Percentiles rank a stretch among this genome's conserved stretches.
Evolutionary conservation across 2,329 filamentous ascomycete genomes (phyloP).

Genomic region (Fusarium nelsonii): DNA sequence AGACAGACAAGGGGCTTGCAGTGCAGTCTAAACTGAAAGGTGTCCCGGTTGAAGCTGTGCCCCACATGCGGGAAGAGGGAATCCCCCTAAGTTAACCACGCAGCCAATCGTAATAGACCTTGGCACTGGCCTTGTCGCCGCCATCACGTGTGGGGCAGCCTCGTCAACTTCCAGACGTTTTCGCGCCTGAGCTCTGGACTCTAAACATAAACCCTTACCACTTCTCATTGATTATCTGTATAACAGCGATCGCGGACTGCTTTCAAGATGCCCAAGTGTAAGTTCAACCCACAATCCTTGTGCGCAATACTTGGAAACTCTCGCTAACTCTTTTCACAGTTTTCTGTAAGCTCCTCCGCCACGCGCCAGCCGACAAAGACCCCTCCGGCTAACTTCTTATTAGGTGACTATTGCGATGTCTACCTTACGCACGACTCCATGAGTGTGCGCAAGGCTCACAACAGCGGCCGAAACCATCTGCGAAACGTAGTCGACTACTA

Average conservation of each 20-base stretch:
- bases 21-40: slow-evolving; percentile 49
- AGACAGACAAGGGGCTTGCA: slow-evolving; percentile 36
- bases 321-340: slow-evolving; percentile 53
- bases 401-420: slow-evolving; percentile 98
- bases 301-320: slow-evolving; percentile 28
- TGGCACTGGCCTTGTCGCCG: slow-evolving; percentile 42
- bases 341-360: slow-evolving; percentile 41
- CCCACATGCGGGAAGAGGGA: slow-evolving; percentile 36
- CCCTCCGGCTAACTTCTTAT: slow-evolving; percentile 50
- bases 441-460: slow-evolving; percentile 99
- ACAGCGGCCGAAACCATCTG: slow-evolving; percentile 94
- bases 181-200: slow-evolving; percentile 31
- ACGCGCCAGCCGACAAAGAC: slow-evolving; percentile 21
- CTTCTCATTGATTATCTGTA: slow-evolving; percentile 22
- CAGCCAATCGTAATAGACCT: slow-evolving; percentile 35
- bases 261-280: slow-evolving; percentile 89
- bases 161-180: slow-evolving; percentile 44
- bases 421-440: slow-evolving; percentile 99
- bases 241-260: slow-evolving; percentile 28
- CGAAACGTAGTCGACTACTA: slow-evolving; percentile 99
- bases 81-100: slow-evolving; percentile 2
- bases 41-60: slow-evolving; percentile 48
- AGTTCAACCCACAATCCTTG: slow-evolving; percentile 55
- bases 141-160: slow-evolving; percentile 51
- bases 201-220: slow-evolving; percentile 17